Evolutionary conservation across 2,329 filamentous ascomycete species (phyloP).

Genomic region (Arthrinium puccinioides): DNA sequence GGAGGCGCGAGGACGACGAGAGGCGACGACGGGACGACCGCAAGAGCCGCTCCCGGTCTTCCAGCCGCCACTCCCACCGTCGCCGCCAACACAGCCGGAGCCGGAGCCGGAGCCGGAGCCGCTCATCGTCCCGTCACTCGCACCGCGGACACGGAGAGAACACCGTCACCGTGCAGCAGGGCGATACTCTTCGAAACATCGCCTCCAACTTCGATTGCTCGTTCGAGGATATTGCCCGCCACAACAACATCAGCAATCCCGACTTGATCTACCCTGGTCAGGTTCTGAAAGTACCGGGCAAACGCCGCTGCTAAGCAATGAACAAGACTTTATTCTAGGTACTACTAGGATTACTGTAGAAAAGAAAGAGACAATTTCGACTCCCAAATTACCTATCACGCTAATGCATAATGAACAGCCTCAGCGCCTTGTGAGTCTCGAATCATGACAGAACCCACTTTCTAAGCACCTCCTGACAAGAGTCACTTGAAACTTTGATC

Average conservation of each 20-base stretch:
- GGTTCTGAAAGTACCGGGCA: conserved; percentile 27
- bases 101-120: conserved; percentile 8
- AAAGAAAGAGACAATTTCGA: too few relatives aligned
- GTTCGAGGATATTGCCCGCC: conserved; percentile 30
- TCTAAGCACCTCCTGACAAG: too few relatives aligned
- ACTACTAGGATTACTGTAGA: too few relatives aligned
- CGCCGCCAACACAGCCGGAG: conserved; percentile 9
- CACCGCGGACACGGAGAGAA: conserved; percentile 14
- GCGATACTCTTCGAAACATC: conserved; percentile 33
- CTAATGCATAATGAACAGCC: too few relatives aligned
- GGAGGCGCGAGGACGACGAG: conserved; percentile 14
- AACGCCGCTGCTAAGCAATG: too few relatives aligned
- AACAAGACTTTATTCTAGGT: too few relatives aligned
- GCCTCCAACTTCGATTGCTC: conserved; percentile 22
- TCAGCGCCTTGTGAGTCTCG: too few relatives aligned
- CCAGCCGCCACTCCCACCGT: conserved; percentile 4
- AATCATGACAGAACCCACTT: too few relatives aligned
- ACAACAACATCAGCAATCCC: conserved; percentile 31
- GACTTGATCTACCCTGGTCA: conserved; percentile 36
- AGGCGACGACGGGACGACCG: conserved; percentile 4
- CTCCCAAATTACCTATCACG: too few relatives aligned
- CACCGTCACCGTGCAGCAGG: conserved; percentile 27
- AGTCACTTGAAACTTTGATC: too few relatives aligned
- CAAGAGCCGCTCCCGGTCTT: not conserved
- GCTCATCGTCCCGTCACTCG: not conserved